phyloP scores from a whole-genome alignment of 2,329 filamentous ascomycete species.

The Lasiodiplodia theobromae region DNA sequence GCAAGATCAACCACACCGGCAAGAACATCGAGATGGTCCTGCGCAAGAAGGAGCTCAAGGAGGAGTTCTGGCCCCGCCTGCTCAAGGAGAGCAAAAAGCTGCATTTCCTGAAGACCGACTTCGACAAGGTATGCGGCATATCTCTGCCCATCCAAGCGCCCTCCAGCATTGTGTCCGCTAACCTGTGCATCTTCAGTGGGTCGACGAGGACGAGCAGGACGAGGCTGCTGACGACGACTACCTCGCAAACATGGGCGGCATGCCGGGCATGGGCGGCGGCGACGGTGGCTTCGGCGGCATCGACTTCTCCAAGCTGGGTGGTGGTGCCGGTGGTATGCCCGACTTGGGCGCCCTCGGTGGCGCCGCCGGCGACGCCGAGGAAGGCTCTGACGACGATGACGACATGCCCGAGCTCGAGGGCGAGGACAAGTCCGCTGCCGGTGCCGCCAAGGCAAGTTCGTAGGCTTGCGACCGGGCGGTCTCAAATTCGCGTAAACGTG shows the following conservation, averaged over 20 bases:
- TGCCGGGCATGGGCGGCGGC: conserved; percentile 58
- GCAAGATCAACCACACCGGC: conserved; percentile 85
- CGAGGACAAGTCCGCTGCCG: conserved; percentile 35
- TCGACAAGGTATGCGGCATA: conserved; percentile 77
- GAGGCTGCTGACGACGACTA: conserved; percentile 71
- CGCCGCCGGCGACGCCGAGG: conserved; percentile 62
- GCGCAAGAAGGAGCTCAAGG: conserved; percentile 94
- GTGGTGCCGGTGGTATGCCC: conserved; percentile 51
- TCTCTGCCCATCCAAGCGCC: neutral
- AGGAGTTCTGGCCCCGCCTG: conserved; percentile 94
- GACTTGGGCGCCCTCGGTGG: conserved; percentile 49
- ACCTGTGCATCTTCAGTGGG: conserved; percentile 66
- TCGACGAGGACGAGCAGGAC: conserved; percentile 98
- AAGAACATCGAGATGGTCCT: conserved; percentile 91
- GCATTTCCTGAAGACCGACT: conserved; percentile 98
- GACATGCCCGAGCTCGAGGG: conserved; percentile 77
- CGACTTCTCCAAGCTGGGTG: conserved; percentile 87
- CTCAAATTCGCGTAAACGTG: neutral
- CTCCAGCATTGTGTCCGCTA: conserved; percentile 34
- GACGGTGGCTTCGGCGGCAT: conserved; percentile 83
- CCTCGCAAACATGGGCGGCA: conserved; percentile 54
- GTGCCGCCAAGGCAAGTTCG: conserved; percentile 35
- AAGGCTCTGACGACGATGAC: conserved; percentile 70
- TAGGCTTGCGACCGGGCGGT: conserved; percentile 29
- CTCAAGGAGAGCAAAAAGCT: conserved; percentile 89